Percentiles rank a stretch among this genome's conserved stretches.
Conservation (phyloP, 129 eudicot species). For the Lonicera japonica region DNA sequence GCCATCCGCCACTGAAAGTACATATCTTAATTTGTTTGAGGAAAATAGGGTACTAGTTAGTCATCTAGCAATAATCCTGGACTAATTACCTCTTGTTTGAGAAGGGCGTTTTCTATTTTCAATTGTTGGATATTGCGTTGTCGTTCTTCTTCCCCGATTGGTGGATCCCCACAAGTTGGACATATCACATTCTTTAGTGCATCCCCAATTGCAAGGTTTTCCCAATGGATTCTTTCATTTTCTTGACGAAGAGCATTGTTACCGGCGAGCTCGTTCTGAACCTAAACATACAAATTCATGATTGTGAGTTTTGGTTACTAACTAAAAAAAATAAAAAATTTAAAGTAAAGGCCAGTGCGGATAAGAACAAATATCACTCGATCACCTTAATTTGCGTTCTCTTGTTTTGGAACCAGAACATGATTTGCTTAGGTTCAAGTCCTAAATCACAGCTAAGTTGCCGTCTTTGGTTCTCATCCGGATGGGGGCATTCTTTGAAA, state of each 20-base stretch:
- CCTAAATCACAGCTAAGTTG: slow-evolving; percentile 30
- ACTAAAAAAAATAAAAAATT: not conserved
- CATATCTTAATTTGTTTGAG: no score
- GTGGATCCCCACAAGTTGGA: slow-evolving; percentile 70
- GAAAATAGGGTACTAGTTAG: no score
- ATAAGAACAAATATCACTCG: not conserved
- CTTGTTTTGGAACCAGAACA: slow-evolving; percentile 43
- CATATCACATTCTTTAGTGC: slow-evolving; percentile 68
- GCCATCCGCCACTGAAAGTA: no score
- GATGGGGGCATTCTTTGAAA: slow-evolving; percentile 33
- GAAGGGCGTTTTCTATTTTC: slow-evolving; percentile 59
- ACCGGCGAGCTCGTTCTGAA: slow-evolving; percentile 59
- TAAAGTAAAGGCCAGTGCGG: no score
- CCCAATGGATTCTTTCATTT: slow-evolving; percentile 61
- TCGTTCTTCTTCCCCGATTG: slow-evolving; percentile 44
- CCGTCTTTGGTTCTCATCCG: slow-evolving; percentile 26
- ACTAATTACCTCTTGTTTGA: slow-evolving; percentile 60
- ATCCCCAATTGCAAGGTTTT: slow-evolving; percentile 63
- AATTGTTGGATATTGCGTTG: slow-evolving; percentile 44
- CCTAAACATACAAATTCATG: slow-evolving; percentile 27
- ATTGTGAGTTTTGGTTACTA: not conserved
- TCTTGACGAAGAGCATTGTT: slow-evolving; percentile 56
- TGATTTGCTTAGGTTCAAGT: slow-evolving; percentile 27
- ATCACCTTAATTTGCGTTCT: slow-evolving; percentile 77
- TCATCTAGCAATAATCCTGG: not conserved